phyloP scores from a whole-genome alignment of 306 rosid species.

The Geum urbanum region DNA sequence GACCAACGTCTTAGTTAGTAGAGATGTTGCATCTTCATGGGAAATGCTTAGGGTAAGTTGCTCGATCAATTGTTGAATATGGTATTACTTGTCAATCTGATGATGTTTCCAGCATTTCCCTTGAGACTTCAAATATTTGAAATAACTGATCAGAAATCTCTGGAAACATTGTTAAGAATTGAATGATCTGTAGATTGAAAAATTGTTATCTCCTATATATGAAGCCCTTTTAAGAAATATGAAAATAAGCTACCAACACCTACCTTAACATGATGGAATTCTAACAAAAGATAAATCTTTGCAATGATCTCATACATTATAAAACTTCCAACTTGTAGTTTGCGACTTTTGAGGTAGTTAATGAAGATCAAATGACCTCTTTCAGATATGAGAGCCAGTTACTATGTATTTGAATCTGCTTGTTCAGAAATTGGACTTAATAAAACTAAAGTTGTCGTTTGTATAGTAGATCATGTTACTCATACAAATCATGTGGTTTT shows the following conservation, averaged over 20 bases:
- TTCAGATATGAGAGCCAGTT: neutral
- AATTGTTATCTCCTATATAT: neutral
- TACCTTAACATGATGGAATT: neutral
- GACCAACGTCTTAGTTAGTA: slow-evolving; percentile 54
- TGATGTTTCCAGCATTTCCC: too few species aligned
- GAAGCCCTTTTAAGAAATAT: neutral
- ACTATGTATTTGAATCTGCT: too few species aligned
- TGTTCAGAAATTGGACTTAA: too few species aligned
- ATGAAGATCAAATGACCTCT: neutral
- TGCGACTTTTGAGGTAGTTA: neutral
- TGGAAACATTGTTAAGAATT: neutral
- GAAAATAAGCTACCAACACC: neutral
- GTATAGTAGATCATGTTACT: neutral
- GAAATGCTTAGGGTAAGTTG: slow-evolving; percentile 75
- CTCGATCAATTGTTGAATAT: slow-evolving; percentile 12
- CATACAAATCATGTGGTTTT: slow-evolving; percentile 3
- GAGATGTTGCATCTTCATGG: slow-evolving; percentile 83
- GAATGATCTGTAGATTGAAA: neutral
- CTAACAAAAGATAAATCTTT: neutral
- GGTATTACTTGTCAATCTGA: slow-evolving; percentile 5
- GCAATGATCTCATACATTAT: too few species aligned
- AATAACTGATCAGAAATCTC: too few species aligned
- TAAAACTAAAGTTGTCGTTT: too few species aligned
- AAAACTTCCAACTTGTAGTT: neutral
- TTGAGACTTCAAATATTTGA: too few species aligned